Evolutionary conservation across 441 rosid genomes (phyloP), one percentile per base, ranked within the genome.

Genomic region (Brassica hybrid): DNA sequence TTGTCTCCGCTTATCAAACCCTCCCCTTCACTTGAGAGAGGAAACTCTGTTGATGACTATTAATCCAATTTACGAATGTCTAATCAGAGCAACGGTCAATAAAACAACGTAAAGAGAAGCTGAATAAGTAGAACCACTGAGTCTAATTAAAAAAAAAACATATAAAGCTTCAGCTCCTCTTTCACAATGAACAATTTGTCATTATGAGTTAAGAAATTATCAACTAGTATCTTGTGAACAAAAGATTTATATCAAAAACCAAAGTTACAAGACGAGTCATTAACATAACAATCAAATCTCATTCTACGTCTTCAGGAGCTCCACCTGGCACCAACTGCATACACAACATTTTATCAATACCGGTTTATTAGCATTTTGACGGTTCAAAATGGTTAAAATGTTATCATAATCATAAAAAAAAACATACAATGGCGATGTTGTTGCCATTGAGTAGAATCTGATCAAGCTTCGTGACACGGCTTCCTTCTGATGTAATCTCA

Each of bases 371-470:
- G 74, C 36, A 73, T 2, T 27, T 17, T 17, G 72, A 34, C 0
- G 0, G 16, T 16, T 23, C 11, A 34, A 34, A 52, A n/a, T 38
- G 25, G 27, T 38, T 11, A 2, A 1, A 62, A 0, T n/a, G 17
- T 59, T 25, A 2, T 69, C 25, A 32, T 68, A 43, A 43, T 38
- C 81, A 14, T 23, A 34, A 34, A 8, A 41, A 0, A 52, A 52
- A 54, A 54, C 59, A 17, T 84, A 93, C 97, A 75, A 93, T 91
- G 57, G 98, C 98, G 67, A 93, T 95, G 86, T 95, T 91, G 88
- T 91, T 95, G 75, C 99, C 98, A 8, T 95, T 95, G 67, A 95
- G 97, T 66, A 95, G 81, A 77, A 95, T 95, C 81, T 93, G 99
- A 85, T 93, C 98, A 62, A 93, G 99, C 93, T 95, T 95, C 27